A percentile compares a stretch with the other conserved stretches of the same genome.
Evolutionary conservation across 805 yeast genomes (phyloP).

Genomic region (Ogataea ramenticola): DNA sequence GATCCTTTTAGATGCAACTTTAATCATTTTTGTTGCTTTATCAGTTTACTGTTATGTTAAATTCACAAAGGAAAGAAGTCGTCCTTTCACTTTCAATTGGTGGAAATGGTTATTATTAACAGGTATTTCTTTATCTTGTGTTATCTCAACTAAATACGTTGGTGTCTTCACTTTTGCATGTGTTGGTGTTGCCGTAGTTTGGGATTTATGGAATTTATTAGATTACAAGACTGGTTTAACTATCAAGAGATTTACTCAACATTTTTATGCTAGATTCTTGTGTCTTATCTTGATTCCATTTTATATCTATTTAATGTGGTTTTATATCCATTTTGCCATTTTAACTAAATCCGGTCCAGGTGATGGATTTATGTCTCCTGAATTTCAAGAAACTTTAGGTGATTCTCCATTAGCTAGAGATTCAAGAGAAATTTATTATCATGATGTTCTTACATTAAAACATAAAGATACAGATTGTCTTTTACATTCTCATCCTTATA

Average conservation of each 20-base stretch:
- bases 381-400: slow-evolving; percentile 85
- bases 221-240: slow-evolving; percentile 65
- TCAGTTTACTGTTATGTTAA: slow-evolving; percentile 73
- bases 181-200: slow-evolving; percentile 77
- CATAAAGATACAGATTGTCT: slow-evolving; percentile 75
- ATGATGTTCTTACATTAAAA: slow-evolving; percentile 68
- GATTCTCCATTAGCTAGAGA: slow-evolving; percentile 73
- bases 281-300: slow-evolving; percentile 76
- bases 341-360: slow-evolving; percentile 91
- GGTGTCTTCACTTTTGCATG: slow-evolving; percentile 89
- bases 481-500: slow-evolving; percentile 72
- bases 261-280: slow-evolving; percentile 66
- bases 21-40: slow-evolving; percentile 74
- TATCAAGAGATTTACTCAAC: slow-evolving; percentile 49
- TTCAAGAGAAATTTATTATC: slow-evolving; percentile 65
- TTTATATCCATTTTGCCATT: slow-evolving; percentile 81
- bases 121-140: slow-evolving; percentile 83
- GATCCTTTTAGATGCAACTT: slow-evolving; percentile 85
- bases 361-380: slow-evolving; percentile 89
- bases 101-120: slow-evolving; percentile 81
- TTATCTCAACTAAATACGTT: slow-evolving; percentile 92
- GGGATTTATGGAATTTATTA: slow-evolving; percentile 83
- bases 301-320: slow-evolving; percentile 78
- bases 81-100: slow-evolving; percentile 70
- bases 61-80: slow-evolving; percentile 61